Base-by-base conservation (phyloP, 1,139 yeast species). In the Candida frijolesensis region DNA sequence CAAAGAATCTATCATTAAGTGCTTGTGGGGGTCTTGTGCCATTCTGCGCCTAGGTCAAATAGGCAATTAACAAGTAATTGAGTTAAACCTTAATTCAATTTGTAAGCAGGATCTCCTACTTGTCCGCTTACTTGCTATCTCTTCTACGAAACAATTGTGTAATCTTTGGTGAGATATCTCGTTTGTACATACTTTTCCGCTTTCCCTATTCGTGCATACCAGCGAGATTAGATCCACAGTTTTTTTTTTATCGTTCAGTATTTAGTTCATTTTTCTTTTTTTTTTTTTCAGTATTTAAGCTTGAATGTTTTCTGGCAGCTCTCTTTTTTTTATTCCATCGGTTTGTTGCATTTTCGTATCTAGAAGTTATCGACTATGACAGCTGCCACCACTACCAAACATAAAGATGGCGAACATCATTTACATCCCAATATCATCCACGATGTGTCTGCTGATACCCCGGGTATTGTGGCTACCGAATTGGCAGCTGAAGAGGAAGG, bases 381-480 rank as follows among this genome's bases (percentile, higher is more conserved):
- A 3, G 32, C 22, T 25, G n/a, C 42, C n/a, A 37, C 12, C 8
- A 38, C n/a, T 14, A 22, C 30, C 12, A 10, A 12, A 12, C 18
- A 9, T 30, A 19, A 14, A 18, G 32, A 43, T n/a, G 39, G 38
- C 15, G 48, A 46, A 16, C 53, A 47, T 16, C 55, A 49, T 18
- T 42, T 57, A 19, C 59, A 57, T 34, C 75, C 78, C 8, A 66
- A 63, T 44, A 54, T 66, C 15, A 56, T 73, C 14, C 60, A 62
- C 43, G 80, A 75, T 50, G 54, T 65, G 15, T 66, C 82, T 1
- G 61, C 83, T 0, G 80, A 76, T 1, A 57, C 71, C 5, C 67
- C 83, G 0, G 85, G 84, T 1, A 45, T 78, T 2, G 62, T 80
- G 4, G 84, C 83, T 1, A 73, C 76, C 32, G 83, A 79, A 50